Percentiles rank a stretch among this genome's conserved stretches.
Evolutionary conservation across 1,284 basidiomycete species (phyloP).

Genomic region (Volvariella volvacea): DNA sequence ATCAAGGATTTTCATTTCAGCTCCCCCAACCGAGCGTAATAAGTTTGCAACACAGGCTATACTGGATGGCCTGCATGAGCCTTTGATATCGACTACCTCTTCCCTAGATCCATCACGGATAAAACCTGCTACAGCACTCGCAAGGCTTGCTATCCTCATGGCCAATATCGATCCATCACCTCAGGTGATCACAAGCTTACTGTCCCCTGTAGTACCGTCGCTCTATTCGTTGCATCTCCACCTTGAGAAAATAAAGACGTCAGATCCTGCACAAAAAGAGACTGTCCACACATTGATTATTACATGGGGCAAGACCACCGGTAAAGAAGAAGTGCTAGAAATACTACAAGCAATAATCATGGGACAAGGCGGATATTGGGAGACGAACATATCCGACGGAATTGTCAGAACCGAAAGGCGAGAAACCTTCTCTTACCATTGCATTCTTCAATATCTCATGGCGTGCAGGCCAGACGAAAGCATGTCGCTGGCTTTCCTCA

Average conservation of each 20-base stretch:
- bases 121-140: slow-evolving; percentile 34
- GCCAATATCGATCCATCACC: slow-evolving; percentile 77
- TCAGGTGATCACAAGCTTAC: slow-evolving; percentile 49
- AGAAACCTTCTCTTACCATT: no score
- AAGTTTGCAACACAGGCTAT: not conserved
- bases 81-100: not conserved
- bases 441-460: no score
- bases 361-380: slow-evolving; percentile 51
- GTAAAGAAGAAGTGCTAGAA: slow-evolving; percentile 43
- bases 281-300: slow-evolving; percentile 51
- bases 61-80: slow-evolving; percentile 2
- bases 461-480: slow-evolving; percentile 17
- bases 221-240: slow-evolving; percentile 61
- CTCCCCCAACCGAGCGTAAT: slow-evolving; percentile 11
- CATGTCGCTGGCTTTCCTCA: slow-evolving; percentile 36
- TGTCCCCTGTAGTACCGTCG: slow-evolving; percentile 63
- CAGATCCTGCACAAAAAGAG: slow-evolving; percentile 57
- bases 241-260: slow-evolving; percentile 45
- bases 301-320: slow-evolving; percentile 70
- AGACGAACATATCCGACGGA: slow-evolving; percentile 44
- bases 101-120: slow-evolving; percentile 2
- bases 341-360: slow-evolving; percentile 56
- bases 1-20: slow-evolving; percentile 50
- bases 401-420: slow-evolving; percentile 37
- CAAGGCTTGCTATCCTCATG: slow-evolving; percentile 48